Evolutionary conservation across 179 eudicot species (phyloP), one percentile per base, ranked within the genome.

Genomic region (Carnegiea gigantea): DNA sequence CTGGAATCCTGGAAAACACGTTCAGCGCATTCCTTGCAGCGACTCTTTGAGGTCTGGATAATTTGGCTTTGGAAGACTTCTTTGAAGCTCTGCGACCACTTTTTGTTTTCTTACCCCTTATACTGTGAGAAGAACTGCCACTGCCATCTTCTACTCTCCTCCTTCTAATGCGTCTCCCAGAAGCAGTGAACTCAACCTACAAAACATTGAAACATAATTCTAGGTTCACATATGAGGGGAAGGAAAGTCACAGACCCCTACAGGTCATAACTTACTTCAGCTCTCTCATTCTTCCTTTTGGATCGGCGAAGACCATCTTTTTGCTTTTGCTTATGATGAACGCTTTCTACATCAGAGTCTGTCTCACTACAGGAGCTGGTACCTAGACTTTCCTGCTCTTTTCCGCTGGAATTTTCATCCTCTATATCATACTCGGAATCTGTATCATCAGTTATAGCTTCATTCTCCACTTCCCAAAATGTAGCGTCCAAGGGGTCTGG

Each of bases 381-480:
- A 83, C 86, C 73, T 65, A 90, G 84, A 83, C 91, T 88, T 83
- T 87, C 93, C 76, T 88, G 92, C 84, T 92, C 95, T 79, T 90
- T 89, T 76, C 87, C 97, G 80, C 95, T 88, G 77, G 91, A 90
- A 85, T 67, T 79, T 48, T 92, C 98, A 81, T 92, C 95, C 6
- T 91, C 88, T 40, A 87, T 84, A 82, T 91, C 89, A 87, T 93
- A 95, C 82, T 95, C 99, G 40, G 99, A 91, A 89, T 93, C 99
- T 24, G 90, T 85, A 86, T 92, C 98, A 82, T 95, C 93, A 87
- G 85, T 89, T 81, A 85, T 88, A 62, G 84, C 92, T 86, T 93
- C 98, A 84, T 77, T 84, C 86, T 92, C 98, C 12, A 92, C 94
- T 86, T 92, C 98, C 97, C 97, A 93, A n/a, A 90, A 89, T 84